Percentiles rank a stretch among this genome's conserved stretches.
Evolutionary conservation across 2,329 filamentous ascomycete species (phyloP).

Genomic region (Phialemonium atrogriseum): DNA sequence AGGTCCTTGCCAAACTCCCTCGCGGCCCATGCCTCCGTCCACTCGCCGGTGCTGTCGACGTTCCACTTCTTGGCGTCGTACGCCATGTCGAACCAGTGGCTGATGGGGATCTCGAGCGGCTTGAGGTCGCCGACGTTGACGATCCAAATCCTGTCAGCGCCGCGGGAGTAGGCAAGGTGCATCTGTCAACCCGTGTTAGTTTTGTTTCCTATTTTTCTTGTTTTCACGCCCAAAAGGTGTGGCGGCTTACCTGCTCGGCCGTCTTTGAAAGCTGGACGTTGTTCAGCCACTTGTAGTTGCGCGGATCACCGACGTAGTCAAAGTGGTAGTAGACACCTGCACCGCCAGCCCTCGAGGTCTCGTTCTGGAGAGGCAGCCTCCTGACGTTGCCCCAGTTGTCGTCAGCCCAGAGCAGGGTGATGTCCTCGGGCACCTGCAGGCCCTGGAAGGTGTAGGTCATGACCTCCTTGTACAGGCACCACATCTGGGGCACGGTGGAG

Average conservation of each 20-base stretch:
- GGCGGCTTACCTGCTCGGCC: slow-evolving; percentile 34
- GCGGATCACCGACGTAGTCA: slow-evolving; percentile 41
- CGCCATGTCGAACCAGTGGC: slow-evolving; percentile 59
- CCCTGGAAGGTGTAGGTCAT: slow-evolving; percentile 60
- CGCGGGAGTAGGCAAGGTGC: slow-evolving; percentile 48
- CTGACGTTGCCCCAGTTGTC: slow-evolving; percentile 63
- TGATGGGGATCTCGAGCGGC: slow-evolving; percentile 55
- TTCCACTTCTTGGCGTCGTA: slow-evolving; percentile 53
- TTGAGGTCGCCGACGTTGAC: slow-evolving; percentile 62
- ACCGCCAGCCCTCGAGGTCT: slow-evolving; percentile 51
- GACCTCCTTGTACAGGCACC: slow-evolving; percentile 70
- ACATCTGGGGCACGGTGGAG: slow-evolving; percentile 54
- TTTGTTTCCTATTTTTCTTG: background rate
- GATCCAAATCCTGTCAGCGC: slow-evolving; percentile 55
- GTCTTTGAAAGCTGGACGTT: slow-evolving; percentile 55
- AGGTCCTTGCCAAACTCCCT: slow-evolving; percentile 45
- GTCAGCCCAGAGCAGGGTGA: slow-evolving; percentile 61
- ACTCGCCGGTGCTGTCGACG: slow-evolving; percentile 45
- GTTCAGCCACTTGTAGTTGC: slow-evolving; percentile 53
- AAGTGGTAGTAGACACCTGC: slow-evolving; percentile 59
- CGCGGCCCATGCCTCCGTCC: slow-evolving; percentile 42
- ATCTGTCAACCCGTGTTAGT: no score
- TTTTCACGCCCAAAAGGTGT: background rate
- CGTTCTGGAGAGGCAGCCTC: slow-evolving; percentile 50
- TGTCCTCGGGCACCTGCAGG: slow-evolving; percentile 53